Evolutionary conservation across 1,284 basidiomycete species (phyloP).

Genomic region (Cryptococcus sp.): DNA sequence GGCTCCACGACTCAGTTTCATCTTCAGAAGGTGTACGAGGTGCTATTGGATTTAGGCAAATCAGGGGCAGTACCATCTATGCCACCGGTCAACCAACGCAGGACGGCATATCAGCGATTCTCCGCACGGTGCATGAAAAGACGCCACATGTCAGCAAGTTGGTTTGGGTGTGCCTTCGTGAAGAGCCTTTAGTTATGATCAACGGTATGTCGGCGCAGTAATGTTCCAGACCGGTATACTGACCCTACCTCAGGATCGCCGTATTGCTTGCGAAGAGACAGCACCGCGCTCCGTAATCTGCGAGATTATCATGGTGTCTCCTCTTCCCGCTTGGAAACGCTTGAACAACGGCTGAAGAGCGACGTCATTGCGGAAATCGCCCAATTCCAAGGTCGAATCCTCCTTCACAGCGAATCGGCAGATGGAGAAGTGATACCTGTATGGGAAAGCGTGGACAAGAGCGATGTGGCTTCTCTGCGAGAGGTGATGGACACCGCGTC

Average conservation of each 20-base stretch:
- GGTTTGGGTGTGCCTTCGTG: constrained; percentile 89
- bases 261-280: constrained; percentile 63
- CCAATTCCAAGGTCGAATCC: constrained; percentile 76
- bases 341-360: constrained; percentile 88
- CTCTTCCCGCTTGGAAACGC: constrained; percentile 75
- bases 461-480: constrained; percentile 79
- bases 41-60: constrained; percentile 90
- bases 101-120: constrained; percentile 83
- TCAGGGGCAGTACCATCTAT: constrained; percentile 81
- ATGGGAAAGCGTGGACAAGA: constrained; percentile 86
- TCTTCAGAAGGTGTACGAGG: constrained; percentile 73
- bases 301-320: constrained; percentile 91
- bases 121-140: constrained; percentile 66
- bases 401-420: constrained; percentile 86
- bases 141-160: constrained; percentile 67
- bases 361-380: constrained; percentile 84
- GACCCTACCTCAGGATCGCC: constrained; percentile 38
- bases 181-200: constrained; percentile 87
- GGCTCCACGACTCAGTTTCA: constrained; percentile 71
- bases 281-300: constrained; percentile 81
- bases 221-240: constrained; percentile 6
- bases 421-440: constrained; percentile 90
- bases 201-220: constrained; percentile 57
- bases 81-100: constrained; percentile 86
- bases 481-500: constrained; percentile 77